Conservation (phyloP, 257 asterid species). For the Gentiana macrophylla region DNA sequence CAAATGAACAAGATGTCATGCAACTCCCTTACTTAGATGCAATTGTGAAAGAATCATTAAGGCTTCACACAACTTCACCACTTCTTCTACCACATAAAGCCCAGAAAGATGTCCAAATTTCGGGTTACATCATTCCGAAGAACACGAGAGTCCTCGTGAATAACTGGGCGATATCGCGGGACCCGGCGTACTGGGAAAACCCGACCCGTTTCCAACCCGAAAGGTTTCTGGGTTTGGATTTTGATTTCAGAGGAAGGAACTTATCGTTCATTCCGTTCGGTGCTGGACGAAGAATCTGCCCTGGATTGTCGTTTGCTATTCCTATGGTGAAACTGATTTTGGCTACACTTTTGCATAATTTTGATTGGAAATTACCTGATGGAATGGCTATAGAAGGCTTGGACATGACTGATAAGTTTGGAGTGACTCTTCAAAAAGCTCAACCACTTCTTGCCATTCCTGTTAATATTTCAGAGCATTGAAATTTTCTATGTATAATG, state of each 20-base stretch:
- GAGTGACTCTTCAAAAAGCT: not conserved
- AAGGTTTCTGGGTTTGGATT: conserved; percentile 29
- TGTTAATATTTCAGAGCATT: not conserved
- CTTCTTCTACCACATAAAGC: conserved; percentile 11
- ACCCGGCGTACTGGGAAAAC: conserved; percentile 43
- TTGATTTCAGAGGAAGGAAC: not conserved
- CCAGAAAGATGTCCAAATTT: too few species aligned
- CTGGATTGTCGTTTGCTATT: not conserved
- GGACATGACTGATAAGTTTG: conserved; percentile 4
- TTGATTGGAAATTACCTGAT: conserved; percentile 4
- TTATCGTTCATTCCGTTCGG: conserved; percentile 3
- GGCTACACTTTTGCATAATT: not conserved
- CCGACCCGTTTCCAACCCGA: conserved; percentile 43
- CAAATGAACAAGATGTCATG: conserved; percentile 27
- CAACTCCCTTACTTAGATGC: conserved; percentile 56
- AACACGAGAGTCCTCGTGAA: conserved; percentile 56
- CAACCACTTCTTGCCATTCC: conserved; percentile 2
- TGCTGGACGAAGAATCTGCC: conserved; percentile 2
- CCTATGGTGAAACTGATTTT: not conserved
- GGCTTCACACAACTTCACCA: conserved; percentile 73
- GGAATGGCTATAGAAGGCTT: not conserved
- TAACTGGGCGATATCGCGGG: conserved; percentile 65
- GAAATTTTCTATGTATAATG: too few species aligned
- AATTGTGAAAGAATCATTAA: conserved; percentile 56
- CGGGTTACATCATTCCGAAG: conserved; percentile 3